Percentiles rank a stretch among this genome's conserved stretches.
Evolutionary conservation across 371 early-diverging fungal genomes (phyloP).

Genomic region (Lichtheimia ornata): DNA sequence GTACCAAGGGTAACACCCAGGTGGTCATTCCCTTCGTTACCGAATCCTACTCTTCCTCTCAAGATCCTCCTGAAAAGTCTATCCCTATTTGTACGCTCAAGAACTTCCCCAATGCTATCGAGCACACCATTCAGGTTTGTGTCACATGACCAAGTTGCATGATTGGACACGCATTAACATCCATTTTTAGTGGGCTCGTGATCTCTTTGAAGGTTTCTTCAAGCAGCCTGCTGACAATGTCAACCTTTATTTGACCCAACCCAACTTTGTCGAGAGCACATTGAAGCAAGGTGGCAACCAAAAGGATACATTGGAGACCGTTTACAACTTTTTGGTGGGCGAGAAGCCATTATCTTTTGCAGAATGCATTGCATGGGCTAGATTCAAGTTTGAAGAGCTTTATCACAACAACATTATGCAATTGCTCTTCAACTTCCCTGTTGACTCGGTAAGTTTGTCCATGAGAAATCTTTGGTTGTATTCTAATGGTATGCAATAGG

Average conservation of each 20-base stretch:
- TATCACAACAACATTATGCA: constrained; percentile 93
- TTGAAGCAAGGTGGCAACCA: constrained; percentile 82
- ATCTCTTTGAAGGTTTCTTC: constrained; percentile 97
- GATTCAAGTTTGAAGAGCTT: constrained; percentile 90
- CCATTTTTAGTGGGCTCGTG: constrained; percentile 86
- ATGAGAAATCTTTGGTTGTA: constrained; percentile 14
- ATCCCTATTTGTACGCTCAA: constrained; percentile 99
- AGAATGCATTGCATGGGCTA: constrained; percentile 93
- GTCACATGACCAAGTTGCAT: neutral
- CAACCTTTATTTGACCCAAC: constrained; percentile 86
- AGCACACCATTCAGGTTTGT: constrained; percentile 97
- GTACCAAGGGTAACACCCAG: constrained; percentile 99
- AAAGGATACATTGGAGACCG: constrained; percentile 73
- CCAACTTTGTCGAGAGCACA: constrained; percentile 77
- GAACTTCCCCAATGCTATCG: constrained; percentile 99
- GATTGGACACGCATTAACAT: neutral
- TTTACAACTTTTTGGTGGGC: constrained; percentile 72
- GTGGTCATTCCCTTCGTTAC: constrained; percentile 95
- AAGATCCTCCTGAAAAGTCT: constrained; percentile 99
- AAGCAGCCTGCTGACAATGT: constrained; percentile 90
- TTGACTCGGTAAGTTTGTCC: constrained; percentile 69
- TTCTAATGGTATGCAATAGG: constrained; percentile 16
- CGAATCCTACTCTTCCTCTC: constrained; percentile 98
- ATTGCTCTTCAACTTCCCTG: constrained; percentile 95
- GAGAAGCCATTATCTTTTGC: constrained; percentile 85